These are phyloP conservation scores for Penicillium psychrofluorescens DNA, from an alignment of 495 filamentous ascomycete species.

Conservation along the genomic window DNA sequence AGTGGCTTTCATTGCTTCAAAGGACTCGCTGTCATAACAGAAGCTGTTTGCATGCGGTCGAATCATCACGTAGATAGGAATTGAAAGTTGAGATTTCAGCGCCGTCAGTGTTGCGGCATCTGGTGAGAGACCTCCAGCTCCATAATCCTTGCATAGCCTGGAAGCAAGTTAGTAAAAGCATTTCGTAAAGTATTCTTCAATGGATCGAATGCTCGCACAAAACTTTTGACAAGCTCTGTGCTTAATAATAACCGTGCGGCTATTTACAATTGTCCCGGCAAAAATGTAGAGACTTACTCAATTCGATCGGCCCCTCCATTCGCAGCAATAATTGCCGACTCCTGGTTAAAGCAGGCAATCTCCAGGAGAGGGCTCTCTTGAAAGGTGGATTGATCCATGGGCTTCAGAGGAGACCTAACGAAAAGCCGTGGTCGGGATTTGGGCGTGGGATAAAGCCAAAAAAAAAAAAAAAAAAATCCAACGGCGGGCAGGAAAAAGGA, in stretches of 20 bases:
- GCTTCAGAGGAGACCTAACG: too few relatives aligned
- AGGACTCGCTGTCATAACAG: conserved; percentile 28
- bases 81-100: conserved; percentile 19
- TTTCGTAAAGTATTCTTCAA: too few relatives aligned
- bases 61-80: conserved; percentile 46
- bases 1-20: conserved; percentile 31
- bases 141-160: conserved; percentile 29
- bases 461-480: too few relatives aligned
- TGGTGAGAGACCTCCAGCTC: conserved; percentile 17
- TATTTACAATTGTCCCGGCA: not conserved
- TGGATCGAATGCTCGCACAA: too few relatives aligned
- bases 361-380: conserved; percentile 23
- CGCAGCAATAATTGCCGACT: conserved; percentile 34
- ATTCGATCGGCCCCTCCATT: conserved; percentile 39
- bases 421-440: too few relatives aligned
- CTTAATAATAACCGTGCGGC: too few relatives aligned
- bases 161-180: not conserved
- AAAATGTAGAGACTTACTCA: conserved; percentile 21
- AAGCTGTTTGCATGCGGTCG: conserved; percentile 37
- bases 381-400: not conserved
- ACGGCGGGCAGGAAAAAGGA: too few relatives aligned
- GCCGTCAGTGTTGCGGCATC: conserved; percentile 4
- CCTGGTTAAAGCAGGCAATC: conserved; percentile 42
- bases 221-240: too few relatives aligned
- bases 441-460: too few relatives aligned